Base-by-base conservation (phyloP, 2,329 filamentous ascomycete genomes). In the Fusarium sp. region DNA sequence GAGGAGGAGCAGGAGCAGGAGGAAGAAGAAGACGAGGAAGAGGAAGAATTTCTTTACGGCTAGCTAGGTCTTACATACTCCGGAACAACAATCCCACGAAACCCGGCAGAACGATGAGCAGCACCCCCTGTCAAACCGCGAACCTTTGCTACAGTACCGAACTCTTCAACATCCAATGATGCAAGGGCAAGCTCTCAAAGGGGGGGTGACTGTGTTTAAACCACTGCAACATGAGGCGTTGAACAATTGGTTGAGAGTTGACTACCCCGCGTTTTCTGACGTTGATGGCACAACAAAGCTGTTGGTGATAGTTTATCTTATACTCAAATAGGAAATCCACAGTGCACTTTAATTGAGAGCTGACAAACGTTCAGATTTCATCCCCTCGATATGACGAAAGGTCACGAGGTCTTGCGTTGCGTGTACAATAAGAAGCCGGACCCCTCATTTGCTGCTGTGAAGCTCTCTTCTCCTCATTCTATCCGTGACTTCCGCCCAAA, bases 241-340 rank as follows among this genome's bases (percentile, higher is more conserved):
- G 43, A 20, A 3, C 24, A 20, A 39, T 53, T 56, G 23, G 49
- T 9, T 18, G 58, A 41, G 21, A n/a, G 39, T 39, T 21, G 29
- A 29, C 47, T 70, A 70, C 67, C 67, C 67, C 67, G 67, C 67
- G 67, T 70, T 66, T 35, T 68, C 57, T 70, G 67, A 70, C 67
- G 67, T 41, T 43, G 46, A 68, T 68, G 62, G 56, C 57, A 66
- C 44, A 52, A 13, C 16, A 43, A 16, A 24, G 21, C 35, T 11
- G 33, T 47, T 35, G 38, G 38, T 21, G 54, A 61, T 64, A 21
- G 38, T 54, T 29, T 26, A 62, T 63, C 57, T 67, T 54, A 44
- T 54, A 39, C 56, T 38, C 12, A 21, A 70, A 47, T 21, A 44
- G 67, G 52, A 23, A 67, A 57, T 20, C n/a, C n/a, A 38, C 23